Percentiles rank a stretch among this genome's conserved stretches.
Evolutionary conservation across 2,329 filamentous ascomycete species (phyloP).

Genomic region (Orbilia brochopaga): DNA sequence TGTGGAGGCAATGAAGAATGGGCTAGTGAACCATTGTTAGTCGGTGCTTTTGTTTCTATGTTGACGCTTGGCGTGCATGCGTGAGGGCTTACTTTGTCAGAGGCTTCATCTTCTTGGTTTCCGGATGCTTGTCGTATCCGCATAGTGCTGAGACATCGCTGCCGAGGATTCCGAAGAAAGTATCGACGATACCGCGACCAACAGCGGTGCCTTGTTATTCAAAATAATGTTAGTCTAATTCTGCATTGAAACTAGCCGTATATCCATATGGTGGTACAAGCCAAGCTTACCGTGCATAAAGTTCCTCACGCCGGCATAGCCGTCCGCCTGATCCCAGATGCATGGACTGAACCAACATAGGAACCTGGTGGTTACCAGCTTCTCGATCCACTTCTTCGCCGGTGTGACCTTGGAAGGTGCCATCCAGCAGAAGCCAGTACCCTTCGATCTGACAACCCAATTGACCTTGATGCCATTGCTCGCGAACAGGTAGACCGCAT

Average conservation of each 20-base stretch:
- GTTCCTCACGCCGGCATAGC: constrained; percentile 63
- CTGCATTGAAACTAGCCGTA: too few species aligned
- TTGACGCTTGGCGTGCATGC: not conserved
- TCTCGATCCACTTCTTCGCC: constrained; percentile 71
- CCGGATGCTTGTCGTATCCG: constrained; percentile 64
- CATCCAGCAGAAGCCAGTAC: constrained; percentile 68
- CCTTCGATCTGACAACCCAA: constrained; percentile 66
- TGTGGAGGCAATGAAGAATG: constrained; percentile 64
- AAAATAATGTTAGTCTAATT: too few species aligned
- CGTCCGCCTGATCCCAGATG: constrained; percentile 71
- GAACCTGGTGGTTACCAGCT: constrained; percentile 70
- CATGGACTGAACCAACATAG: constrained; percentile 78
- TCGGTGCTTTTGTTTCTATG: not conserved
- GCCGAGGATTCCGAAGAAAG: constrained; percentile 59
- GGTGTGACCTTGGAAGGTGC: constrained; percentile 69
- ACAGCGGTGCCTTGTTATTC: constrained; percentile 58
- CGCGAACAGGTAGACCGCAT: constrained; percentile 69
- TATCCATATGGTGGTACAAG: constrained; percentile 61
- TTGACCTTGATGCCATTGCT: constrained; percentile 65
- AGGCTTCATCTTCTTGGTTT: constrained; percentile 64
- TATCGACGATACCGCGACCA: constrained; percentile 23
- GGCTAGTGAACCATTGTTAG: constrained; percentile 21
- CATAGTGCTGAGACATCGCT: constrained; percentile 65
- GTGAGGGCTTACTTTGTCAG: constrained; percentile 58
- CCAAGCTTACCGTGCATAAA: constrained; percentile 65